Evolutionary conservation across 495 filamentous ascomycete species (phyloP).

Genomic region (Beverwykella pulmonaria): DNA sequence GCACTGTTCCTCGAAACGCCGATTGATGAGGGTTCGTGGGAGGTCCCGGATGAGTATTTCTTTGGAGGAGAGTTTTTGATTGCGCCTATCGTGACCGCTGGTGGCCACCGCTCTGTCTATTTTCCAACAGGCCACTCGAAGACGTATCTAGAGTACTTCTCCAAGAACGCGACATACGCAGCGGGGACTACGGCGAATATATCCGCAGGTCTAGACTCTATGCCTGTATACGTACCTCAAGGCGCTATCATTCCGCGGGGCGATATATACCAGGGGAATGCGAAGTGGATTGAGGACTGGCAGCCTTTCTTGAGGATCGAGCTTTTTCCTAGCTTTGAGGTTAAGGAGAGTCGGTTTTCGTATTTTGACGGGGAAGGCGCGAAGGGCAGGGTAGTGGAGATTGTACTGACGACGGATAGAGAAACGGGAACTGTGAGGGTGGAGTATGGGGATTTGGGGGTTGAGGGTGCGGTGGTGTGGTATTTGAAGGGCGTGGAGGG

Average conservation of each 20-base stretch:
- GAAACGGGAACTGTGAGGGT: neutral
- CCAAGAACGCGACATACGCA: constrained; percentile 29
- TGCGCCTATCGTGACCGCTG: constrained; percentile 40
- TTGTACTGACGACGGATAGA: constrained; percentile 9
- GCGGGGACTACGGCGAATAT: constrained; percentile 31
- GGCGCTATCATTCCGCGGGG: constrained; percentile 42
- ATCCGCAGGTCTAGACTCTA: constrained; percentile 17
- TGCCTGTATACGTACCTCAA: constrained; percentile 43
- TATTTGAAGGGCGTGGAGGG: neutral
- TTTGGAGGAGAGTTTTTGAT: constrained; percentile 44
- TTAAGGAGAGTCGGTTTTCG: constrained; percentile 25
- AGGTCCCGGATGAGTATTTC: constrained; percentile 40
- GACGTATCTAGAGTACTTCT: constrained; percentile 42
- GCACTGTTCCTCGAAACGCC: constrained; percentile 44
- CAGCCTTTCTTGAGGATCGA: constrained; percentile 40
- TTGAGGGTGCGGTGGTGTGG: constrained; percentile 6
- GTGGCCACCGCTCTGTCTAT: constrained; percentile 37
- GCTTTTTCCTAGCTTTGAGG: constrained; percentile 39
- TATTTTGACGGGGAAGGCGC: constrained; percentile 29
- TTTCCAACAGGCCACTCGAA: constrained; percentile 34
- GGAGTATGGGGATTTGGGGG: constrained; percentile 14
- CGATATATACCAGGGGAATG: constrained; percentile 43
- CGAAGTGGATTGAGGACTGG: constrained; percentile 43
- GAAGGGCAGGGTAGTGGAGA: neutral
- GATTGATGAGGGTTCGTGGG: constrained; percentile 30